Evolutionary conservation across 768 basidiomycete species (phyloP), one percentile per base, ranked within the genome.

Genomic region (Naematelia encephala): DNA sequence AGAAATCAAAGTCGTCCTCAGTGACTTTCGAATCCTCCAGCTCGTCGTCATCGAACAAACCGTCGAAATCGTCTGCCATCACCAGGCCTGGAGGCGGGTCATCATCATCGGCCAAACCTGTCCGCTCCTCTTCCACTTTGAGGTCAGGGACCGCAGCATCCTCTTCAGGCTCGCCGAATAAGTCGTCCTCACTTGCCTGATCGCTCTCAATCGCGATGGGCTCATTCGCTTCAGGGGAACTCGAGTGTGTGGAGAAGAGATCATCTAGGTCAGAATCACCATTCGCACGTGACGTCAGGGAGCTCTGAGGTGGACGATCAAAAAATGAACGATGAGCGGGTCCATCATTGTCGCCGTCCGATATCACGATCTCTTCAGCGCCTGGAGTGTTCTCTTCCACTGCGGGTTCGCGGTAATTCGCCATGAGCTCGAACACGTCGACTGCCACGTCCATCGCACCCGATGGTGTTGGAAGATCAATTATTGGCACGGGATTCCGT

Each of bases 1-100:
- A 57, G 56, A 66, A 66, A 21, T 59, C 56, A 50, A 66, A 66
- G 29, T 66, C 65, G 28, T 66, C 65, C 28, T 62, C 65, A 5
- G 65, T 66, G 21, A 66, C 51, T 30, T 51, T 22, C n/a, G 23
- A 22, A 21, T 23, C 30, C 51, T 34, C 51, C 13, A n/a, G 2
- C 53, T 59, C 47, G 2, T 2, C 22, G 14, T 55, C 48, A n/a
- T 54, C 57, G 23, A 60, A 60, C 3, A 54, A 34, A 30, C 25
- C 59, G 29, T 60, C 52, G 11, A 54, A 48, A 22, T 54, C 59
- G 22, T 54, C 52, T 19, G 27, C 26, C 5, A 27, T 39, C 8
- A 39, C 8, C 8, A 8, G 34, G 8, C 8, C 8, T 16, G 34
- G 8, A 39, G 34, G 34, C 52, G 16, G 29, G 30, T 51, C 57